Base-by-base conservation (phyloP, 495 filamentous ascomycete species). In the Aspergillus mulundensis region DNA sequence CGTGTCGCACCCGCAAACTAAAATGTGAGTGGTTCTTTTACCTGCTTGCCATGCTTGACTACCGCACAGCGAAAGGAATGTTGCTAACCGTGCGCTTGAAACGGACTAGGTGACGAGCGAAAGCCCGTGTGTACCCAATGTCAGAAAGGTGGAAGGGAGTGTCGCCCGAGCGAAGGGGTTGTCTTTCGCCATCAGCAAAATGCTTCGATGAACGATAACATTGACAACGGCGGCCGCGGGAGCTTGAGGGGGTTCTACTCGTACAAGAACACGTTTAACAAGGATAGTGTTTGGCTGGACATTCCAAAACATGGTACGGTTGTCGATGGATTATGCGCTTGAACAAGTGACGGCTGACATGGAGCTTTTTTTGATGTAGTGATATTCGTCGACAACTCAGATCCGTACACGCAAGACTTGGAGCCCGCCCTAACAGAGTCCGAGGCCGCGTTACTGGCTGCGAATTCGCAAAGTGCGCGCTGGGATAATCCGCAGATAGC, bases 181-280 rank as follows among this genome's bases (percentile, higher is more conserved):
- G 78, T 85, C 18, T 88, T 87, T 62, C 78, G 85, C 34, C 85
- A 88, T 67, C 85, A 88, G 61, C 85, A 88, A 64, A 88, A 88
- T 78, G 84, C 85, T 3, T 86, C 83, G 7, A 84, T 88, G 84
- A 88, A 87, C 54, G 74, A 63, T 23, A 62, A 62, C 19, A 70
- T 68, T 5, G 63, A 63, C 6, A 68, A 68, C 14, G 71, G 69
- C 53, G 77, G 73, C 18, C 70, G 69, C 18, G 71, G 70, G 0
- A 74, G 67, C 53, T 68, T 88, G 53, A 80, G 79, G 49, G 80
- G 81, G n/a, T 88, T 87, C 63, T 88, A 85, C 63, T 83, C 81
- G 28, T 88, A 88, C 64, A 84, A 81, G 63, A 83, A 88, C 63
- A 85, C 84, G 2, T 88, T 88, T 60, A 76, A 79, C 51, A 75